Conservation (phyloP, 257 asterid genomes). For the Ajuga chamaepitys region DNA sequence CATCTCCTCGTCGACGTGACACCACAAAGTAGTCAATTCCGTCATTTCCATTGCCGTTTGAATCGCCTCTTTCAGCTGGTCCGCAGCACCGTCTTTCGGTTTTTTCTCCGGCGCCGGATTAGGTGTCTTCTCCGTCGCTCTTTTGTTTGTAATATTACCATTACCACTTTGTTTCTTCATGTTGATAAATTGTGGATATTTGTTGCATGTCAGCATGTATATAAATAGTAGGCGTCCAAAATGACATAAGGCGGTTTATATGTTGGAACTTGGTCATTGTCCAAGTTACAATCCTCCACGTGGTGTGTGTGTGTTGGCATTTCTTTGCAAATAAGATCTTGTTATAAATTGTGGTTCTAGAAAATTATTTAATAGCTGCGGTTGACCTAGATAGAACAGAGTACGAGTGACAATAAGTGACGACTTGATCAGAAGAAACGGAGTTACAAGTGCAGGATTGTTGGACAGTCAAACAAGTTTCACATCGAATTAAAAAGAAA, state of each 20-base stretch:
- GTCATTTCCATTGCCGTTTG: not conserved
- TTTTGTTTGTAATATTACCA: not conserved
- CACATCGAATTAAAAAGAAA: too few relatives aligned
- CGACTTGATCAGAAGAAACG: too few relatives aligned
- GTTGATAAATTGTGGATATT: not conserved
- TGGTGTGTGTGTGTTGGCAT: too few relatives aligned
- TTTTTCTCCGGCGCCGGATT: not conserved
- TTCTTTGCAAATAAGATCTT: too few relatives aligned
- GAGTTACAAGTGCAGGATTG: too few relatives aligned
- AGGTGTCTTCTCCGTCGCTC: not conserved
- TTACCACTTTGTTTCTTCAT: slow-evolving; percentile 36
- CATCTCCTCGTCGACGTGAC: slow-evolving; percentile 1
- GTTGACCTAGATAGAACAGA: too few relatives aligned
- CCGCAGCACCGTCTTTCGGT: not conserved
- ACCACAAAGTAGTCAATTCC: not conserved
- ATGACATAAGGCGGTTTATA: not conserved
- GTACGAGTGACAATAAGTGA: too few relatives aligned
- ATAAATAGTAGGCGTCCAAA: too few relatives aligned
- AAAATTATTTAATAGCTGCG: too few relatives aligned
- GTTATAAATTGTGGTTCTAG: too few relatives aligned
- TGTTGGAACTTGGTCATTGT: slow-evolving; percentile 13
- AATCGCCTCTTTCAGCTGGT: not conserved
- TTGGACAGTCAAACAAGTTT: too few relatives aligned
- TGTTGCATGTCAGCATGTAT: too few relatives aligned
- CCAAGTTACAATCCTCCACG: not conserved